phyloP scores from a whole-genome alignment of 257 asterid species.

The Rhazya stricta region DNA sequence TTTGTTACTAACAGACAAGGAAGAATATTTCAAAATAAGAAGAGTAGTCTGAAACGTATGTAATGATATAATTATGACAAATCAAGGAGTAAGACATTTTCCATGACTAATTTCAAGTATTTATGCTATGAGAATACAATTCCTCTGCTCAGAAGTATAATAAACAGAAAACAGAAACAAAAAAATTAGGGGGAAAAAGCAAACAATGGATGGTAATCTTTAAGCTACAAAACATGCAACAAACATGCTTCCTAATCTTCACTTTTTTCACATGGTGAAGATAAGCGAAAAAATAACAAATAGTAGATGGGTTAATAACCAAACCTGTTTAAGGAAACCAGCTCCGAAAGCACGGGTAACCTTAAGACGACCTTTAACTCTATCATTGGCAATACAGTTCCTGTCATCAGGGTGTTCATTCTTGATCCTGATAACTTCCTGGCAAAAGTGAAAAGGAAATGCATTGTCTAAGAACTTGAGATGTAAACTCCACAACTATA shows the following conservation, averaged over 20 bases:
- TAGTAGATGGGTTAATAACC: conserved; percentile 11
- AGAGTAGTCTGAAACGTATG: background rate
- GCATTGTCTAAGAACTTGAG: background rate
- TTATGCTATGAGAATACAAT: background rate
- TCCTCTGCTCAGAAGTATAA: background rate
- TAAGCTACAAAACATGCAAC: background rate
- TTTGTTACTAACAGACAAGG: background rate
- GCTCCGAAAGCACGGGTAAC: conserved; percentile 99
- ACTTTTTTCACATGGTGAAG: background rate
- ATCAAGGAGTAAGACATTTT: background rate
- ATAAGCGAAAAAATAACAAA: background rate
- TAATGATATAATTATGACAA: background rate
- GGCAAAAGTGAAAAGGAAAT: conserved; percentile 20
- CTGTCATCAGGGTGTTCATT: conserved; percentile 95
- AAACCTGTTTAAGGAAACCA: conserved; percentile 92
- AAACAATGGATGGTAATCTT: background rate
- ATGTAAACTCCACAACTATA: background rate
- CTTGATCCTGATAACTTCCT: conserved; percentile 89
- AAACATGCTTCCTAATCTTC: background rate
- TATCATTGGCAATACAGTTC: conserved; percentile 81
- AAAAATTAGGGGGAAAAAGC: background rate
- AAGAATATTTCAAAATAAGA: background rate
- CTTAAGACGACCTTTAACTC: conserved; percentile 95
- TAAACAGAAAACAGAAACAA: background rate
- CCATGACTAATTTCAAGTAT: background rate